Percentiles rank a stretch among this genome's conserved stretches.
Conservation (phyloP, 106 monocot genomes). For the Phalaenopsis equestris region DNA sequence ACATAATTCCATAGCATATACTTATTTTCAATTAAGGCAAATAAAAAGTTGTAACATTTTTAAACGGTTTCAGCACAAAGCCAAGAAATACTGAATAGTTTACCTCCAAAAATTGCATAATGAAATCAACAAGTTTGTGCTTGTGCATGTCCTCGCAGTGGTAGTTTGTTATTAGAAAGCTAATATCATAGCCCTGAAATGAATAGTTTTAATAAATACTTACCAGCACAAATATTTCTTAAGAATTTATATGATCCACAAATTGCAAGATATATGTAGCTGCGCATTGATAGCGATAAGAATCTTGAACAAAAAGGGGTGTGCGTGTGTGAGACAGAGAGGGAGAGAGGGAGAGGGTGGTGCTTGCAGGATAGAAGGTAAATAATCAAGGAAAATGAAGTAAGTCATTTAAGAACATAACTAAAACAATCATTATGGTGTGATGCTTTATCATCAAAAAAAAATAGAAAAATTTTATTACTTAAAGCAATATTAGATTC, state of each 20-base stretch:
- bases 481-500: background rate
- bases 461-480: background rate
- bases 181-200: constrained; percentile 93
- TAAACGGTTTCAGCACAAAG: background rate
- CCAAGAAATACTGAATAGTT: background rate
- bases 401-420: background rate
- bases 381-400: background rate
- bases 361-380: background rate
- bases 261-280: background rate
- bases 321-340: background rate
- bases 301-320: no score
- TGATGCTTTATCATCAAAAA: background rate
- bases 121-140: constrained; percentile 95
- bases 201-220: background rate
- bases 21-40: background rate
- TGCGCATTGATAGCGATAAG: background rate
- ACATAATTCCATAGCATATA: background rate
- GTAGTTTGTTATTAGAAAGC: constrained; percentile 96
- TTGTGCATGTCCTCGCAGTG: constrained; percentile 99
- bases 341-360: background rate
- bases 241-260: background rate
- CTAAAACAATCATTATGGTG: background rate
- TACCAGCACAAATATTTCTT: background rate
- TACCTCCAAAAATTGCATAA: constrained; percentile 98
- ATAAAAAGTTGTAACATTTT: background rate